phyloP scores from a whole-genome alignment of 495 filamentous ascomycete species.

The Venustampulla echinocandica region DNA sequence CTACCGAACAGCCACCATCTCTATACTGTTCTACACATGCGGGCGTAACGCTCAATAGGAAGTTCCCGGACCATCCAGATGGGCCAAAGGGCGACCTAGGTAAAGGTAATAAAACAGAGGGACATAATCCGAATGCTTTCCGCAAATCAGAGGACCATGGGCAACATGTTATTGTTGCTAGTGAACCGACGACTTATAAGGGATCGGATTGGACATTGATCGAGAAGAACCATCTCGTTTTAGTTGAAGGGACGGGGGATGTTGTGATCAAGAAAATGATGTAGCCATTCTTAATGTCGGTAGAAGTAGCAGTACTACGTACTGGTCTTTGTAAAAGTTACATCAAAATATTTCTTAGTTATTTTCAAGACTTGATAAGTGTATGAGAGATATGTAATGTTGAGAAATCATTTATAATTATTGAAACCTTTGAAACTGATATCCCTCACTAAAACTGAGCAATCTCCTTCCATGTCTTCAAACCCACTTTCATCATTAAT shows the following conservation, averaged over 20 bases:
- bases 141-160: conserved; percentile 25
- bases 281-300: no score
- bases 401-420: no score
- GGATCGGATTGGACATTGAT: conserved; percentile 39
- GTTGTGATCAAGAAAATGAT: conserved; percentile 4
- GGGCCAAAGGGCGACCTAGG: conserved; percentile 26
- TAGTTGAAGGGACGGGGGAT: conserved; percentile 7
- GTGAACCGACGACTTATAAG: conserved; percentile 42
- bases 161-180: conserved; percentile 40
- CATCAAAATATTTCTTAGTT: no score
- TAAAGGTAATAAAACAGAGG: conserved; percentile 17
- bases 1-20: conserved; percentile 36
- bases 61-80: conserved; percentile 37
- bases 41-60: conserved; percentile 37
- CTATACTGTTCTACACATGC: conserved; percentile 40
- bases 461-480: no score
- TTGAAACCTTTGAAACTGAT: no score
- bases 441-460: no score
- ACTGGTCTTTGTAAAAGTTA: no score
- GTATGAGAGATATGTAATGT: no score
- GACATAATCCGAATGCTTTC: conserved; percentile 11
- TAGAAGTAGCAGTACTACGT: no score
- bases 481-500: no score
- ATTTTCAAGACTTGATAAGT: no score
- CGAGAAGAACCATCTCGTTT: conserved; percentile 29